phyloP scores from a whole-genome alignment of 768 basidiomycete genomes.

The Epithele typhae region DNA sequence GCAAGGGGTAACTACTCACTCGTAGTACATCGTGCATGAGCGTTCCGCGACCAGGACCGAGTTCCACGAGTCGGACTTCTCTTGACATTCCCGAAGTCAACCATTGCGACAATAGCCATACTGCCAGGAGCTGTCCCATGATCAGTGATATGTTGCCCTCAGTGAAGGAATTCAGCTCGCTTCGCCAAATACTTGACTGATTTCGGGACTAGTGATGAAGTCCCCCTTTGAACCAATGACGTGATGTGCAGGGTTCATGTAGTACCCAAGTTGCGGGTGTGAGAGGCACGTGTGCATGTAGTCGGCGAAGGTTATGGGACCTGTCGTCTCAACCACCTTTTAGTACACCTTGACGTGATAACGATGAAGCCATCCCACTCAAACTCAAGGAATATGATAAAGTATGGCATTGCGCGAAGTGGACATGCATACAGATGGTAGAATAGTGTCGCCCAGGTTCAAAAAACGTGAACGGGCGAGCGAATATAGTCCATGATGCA shows the following conservation, averaged over 20 bases:
- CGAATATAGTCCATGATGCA: too few relatives aligned
- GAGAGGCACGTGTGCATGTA: constrained; percentile 92
- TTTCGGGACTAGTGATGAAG: constrained; percentile 96
- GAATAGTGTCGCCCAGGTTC: too few relatives aligned
- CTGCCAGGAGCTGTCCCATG: constrained; percentile 70
- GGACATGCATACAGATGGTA: too few relatives aligned
- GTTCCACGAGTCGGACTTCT: constrained; percentile 73
- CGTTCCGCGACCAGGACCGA: constrained; percentile 93
- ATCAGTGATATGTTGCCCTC: constrained; percentile 21
- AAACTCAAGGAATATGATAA: too few relatives aligned
- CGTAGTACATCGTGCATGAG: constrained; percentile 86
- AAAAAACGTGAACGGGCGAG: too few relatives aligned
- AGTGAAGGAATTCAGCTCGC: constrained; percentile 38
- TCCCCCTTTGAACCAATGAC: constrained; percentile 88
- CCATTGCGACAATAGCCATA: constrained; percentile 87
- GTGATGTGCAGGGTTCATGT: constrained; percentile 66
- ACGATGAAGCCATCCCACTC: too few relatives aligned
- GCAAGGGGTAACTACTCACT: constrained; percentile 42
- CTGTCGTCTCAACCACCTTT: too few relatives aligned
- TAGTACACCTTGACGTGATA: too few relatives aligned
- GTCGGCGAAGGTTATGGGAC: constrained; percentile 80
- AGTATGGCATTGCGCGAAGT: too few relatives aligned
- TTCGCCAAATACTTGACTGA: constrained; percentile 95
- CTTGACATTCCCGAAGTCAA: constrained; percentile 42
- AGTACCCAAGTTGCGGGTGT: constrained; percentile 91